Evolutionary conservation across 805 yeast genomes (phyloP).

Genomic region (Clavispora carvajalis): DNA sequence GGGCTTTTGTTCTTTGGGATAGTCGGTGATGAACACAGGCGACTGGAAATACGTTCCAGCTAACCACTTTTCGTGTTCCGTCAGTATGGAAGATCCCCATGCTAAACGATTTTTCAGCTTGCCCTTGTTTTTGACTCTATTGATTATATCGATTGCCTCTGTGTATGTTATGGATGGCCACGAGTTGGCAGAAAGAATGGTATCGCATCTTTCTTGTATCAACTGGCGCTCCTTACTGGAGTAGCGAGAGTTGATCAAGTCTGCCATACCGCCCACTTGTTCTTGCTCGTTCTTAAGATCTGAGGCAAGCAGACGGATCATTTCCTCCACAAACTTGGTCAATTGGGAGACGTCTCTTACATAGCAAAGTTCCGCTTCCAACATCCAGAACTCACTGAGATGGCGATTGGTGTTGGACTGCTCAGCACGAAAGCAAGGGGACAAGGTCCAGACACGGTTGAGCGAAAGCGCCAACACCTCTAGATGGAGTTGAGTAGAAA

Average conservation of each 20-base stretch:
- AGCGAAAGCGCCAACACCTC: conserved; percentile 75
- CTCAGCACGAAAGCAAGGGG: conserved; percentile 95
- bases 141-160: conserved; percentile 58
- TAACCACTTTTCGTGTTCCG: conserved; percentile 90
- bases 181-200: conserved; percentile 33
- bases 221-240: conserved; percentile 31
- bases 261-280: conserved; percentile 18
- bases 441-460: conserved; percentile 77
- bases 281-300: conserved; percentile 7
- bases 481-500: conserved; percentile 86
- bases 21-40: conserved; percentile 87
- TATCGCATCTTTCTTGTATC: conserved; percentile 54
- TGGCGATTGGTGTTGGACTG: conserved; percentile 84
- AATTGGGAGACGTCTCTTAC: conserved; percentile 53
- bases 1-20: conserved; percentile 76
- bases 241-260: conserved; percentile 32
- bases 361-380: conserved; percentile 85
- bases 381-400: conserved; percentile 94
- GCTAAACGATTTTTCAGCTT: conserved; percentile 20
- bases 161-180: conserved; percentile 76
- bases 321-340: conserved; percentile 59
- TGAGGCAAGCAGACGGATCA: conserved; percentile 50
- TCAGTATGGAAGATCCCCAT: conserved; percentile 71
- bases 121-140: conserved; percentile 39
- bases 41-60: conserved; percentile 62